Conservation (phyloP, 495 filamentous ascomycete genomes). For the Neurospora pannonica region DNA sequence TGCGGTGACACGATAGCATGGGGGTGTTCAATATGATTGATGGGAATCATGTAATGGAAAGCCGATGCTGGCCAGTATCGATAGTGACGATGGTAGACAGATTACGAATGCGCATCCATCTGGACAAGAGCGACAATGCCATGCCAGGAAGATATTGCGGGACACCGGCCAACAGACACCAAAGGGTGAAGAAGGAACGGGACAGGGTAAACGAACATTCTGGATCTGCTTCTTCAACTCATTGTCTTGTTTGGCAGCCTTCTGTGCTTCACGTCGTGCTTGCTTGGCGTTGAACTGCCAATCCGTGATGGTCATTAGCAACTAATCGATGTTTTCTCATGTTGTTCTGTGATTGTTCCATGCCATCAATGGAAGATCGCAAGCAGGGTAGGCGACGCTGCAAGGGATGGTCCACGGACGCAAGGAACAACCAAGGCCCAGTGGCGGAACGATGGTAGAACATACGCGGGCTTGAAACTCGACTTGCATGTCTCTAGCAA, state of each 20-base stretch:
- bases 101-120: background rate
- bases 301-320: background rate
- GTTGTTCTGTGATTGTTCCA: background rate
- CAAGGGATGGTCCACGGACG: background rate
- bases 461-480: slow-evolving; percentile 44
- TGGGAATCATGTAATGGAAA: background rate
- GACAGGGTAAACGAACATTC: slow-evolving; percentile 40
- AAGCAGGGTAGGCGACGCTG: background rate
- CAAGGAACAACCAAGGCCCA: background rate
- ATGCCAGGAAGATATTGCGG: background rate
- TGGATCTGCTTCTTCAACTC: slow-evolving; percentile 76
- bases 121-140: background rate
- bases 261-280: slow-evolving; percentile 68
- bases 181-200: background rate
- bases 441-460: background rate
- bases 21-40: background rate
- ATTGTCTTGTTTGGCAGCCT: slow-evolving; percentile 74
- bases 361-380: background rate
- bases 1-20: background rate
- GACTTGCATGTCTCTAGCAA: slow-evolving; percentile 41
- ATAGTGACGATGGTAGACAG: background rate
- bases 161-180: background rate
- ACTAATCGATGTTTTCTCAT: background rate
- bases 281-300: slow-evolving; percentile 74
- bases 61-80: slow-evolving; percentile 1